These are phyloP conservation scores for Penicillium macrosclerotiorum DNA, from an alignment of 495 filamentous ascomycete species.

Conservation along the genomic window DNA sequence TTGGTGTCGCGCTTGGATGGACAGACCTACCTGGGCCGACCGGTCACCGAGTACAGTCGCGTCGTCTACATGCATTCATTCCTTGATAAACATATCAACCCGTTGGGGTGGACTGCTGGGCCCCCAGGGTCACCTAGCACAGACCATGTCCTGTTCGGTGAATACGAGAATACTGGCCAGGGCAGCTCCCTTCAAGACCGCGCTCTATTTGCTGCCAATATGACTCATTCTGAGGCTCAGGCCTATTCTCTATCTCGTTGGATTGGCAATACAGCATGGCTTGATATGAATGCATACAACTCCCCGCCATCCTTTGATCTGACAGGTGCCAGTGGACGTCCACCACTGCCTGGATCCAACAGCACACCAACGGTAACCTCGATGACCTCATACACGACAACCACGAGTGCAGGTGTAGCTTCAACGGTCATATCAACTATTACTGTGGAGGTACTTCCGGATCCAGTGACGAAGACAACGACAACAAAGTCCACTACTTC, in stretches of 20 bases:
- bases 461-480: not conserved
- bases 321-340: too few species aligned
- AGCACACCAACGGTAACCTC: not conserved
- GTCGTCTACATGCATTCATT: conserved; percentile 57
- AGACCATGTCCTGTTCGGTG: conserved; percentile 16
- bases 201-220: conserved; percentile 9
- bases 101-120: conserved; percentile 49
- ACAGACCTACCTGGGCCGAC: conserved; percentile 48
- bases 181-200: conserved; percentile 9
- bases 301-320: conserved; percentile 3
- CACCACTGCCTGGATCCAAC: not conserved
- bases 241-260: not conserved
- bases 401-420: not conserved
- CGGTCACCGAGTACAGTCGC: conserved; percentile 56
- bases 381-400: not conserved
- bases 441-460: not conserved
- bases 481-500: not conserved
- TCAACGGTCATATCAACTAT: not conserved
- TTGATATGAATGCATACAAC: conserved; percentile 7
- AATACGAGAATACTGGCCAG: conserved; percentile 15
- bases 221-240: not conserved
- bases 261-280: conserved; percentile 5
- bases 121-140: conserved; percentile 13
- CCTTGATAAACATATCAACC: conserved; percentile 52
- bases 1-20: too few species aligned